These are phyloP conservation scores for Taphrina pruni DNA, from an alignment of 1,139 yeast species.

Conservation along the genomic window DNA sequence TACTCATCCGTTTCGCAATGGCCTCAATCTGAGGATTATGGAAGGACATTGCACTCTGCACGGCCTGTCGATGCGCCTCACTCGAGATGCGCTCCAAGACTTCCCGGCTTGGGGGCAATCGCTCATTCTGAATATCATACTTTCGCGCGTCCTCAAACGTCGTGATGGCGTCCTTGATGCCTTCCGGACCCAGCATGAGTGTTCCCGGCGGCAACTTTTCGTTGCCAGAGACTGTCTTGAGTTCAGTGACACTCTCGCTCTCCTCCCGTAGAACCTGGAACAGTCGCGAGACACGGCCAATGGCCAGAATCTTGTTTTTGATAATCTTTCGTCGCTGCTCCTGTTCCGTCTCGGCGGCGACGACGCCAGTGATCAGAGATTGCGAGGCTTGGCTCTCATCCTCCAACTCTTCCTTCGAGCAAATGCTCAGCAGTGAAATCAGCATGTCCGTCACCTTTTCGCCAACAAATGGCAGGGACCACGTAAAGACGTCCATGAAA, in stretches of 20 bases:
- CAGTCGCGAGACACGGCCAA: slow-evolving; percentile 93
- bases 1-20: slow-evolving; percentile 32
- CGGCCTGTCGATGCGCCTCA: slow-evolving; percentile 47
- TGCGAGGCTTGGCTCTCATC: slow-evolving; percentile 57
- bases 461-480: slow-evolving; percentile 99
- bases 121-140: slow-evolving; percentile 85
- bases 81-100: slow-evolving; percentile 60
- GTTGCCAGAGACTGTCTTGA: slow-evolving; percentile 68
- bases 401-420: slow-evolving; percentile 92
- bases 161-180: slow-evolving; percentile 64
- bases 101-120: slow-evolving; percentile 80
- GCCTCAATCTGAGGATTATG: slow-evolving; percentile 33
- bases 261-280: slow-evolving; percentile 88
- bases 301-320: slow-evolving; percentile 89
- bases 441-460: slow-evolving; percentile 91
- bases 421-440: slow-evolving; percentile 85
- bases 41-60: slow-evolving; percentile 28
- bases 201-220: slow-evolving; percentile 87
- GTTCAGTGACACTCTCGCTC: slow-evolving; percentile 81
- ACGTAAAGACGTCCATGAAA: slow-evolving; percentile 95
- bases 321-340: slow-evolving; percentile 64
- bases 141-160: slow-evolving; percentile 83
- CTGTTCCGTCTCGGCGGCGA: slow-evolving; percentile 44
- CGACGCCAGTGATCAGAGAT: slow-evolving; percentile 44
- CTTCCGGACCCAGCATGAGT: slow-evolving; percentile 79